A percentile compares a stretch with the other conserved stretches of the same genome.
These are phyloP conservation scores for Paxillus involutus DNA, from an alignment of 768 basidiomycete species.

Conservation along the genomic window DNA sequence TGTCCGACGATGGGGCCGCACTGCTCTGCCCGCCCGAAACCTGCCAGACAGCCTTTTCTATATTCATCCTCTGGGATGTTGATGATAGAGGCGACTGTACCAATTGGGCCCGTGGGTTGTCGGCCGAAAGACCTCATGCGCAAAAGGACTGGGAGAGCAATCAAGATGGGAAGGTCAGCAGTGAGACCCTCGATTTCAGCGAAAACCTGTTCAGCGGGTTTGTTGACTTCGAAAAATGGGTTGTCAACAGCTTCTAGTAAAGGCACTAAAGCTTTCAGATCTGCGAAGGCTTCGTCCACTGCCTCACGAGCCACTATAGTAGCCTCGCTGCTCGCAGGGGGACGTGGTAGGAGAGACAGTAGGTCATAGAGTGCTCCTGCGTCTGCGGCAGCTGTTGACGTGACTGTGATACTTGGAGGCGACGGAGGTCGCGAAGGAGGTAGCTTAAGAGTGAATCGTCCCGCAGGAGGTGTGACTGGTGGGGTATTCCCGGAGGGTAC, in stretches of 20 bases:
- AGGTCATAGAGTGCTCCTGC: slow-evolving; percentile 63
- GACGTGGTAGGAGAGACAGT: slow-evolving; percentile 60
- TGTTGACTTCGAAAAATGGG: slow-evolving; percentile 25
- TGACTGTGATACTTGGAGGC: slow-evolving; percentile 40
- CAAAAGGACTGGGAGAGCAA: slow-evolving; percentile 69
- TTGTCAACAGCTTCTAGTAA: slow-evolving; percentile 53
- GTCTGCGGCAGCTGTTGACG: slow-evolving; percentile 52
- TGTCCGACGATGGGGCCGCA: slow-evolving; percentile 59
- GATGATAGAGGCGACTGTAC: slow-evolving; percentile 51
- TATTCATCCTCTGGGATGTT: slow-evolving; percentile 64
- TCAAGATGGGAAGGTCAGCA: slow-evolving; percentile 67
- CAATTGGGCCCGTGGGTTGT: background rate
- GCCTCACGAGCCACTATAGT: slow-evolving; percentile 71
- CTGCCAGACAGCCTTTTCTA: slow-evolving; percentile 64
- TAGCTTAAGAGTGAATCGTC: slow-evolving; percentile 65
- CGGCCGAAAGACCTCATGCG: slow-evolving; percentile 37
- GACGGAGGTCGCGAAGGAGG: slow-evolving; percentile 68
- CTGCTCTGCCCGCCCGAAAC: slow-evolving; percentile 79
- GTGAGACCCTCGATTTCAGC: slow-evolving; percentile 54
- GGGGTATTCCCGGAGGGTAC: slow-evolving; percentile 43
- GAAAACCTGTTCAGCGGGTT: slow-evolving; percentile 24
- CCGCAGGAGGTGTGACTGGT: slow-evolving; percentile 54
- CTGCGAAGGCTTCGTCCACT: slow-evolving; percentile 75
- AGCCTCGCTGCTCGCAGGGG: slow-evolving; percentile 45
- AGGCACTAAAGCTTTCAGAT: slow-evolving; percentile 53